These are phyloP conservation scores for Termitomyces sp. DNA, from an alignment of 1,284 basidiomycete species.

Conservation along the genomic window DNA sequence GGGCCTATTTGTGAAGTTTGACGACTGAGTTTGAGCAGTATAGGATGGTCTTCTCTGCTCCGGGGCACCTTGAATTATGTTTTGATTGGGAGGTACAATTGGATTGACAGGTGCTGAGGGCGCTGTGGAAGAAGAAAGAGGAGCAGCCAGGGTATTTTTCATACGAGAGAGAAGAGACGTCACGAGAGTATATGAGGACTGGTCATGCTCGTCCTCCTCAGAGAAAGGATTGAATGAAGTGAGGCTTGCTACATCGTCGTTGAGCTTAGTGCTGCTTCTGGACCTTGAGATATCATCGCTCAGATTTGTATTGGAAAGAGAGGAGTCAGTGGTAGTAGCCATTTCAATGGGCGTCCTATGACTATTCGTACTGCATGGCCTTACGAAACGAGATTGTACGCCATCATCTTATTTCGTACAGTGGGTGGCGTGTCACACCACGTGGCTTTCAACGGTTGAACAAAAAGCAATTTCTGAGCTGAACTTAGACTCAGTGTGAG, in stretches of 20 bases:
- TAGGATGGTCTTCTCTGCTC: slow-evolving; percentile 57
- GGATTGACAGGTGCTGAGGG: slow-evolving; percentile 29
- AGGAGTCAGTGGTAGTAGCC: slow-evolving; percentile 28
- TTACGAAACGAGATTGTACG: not conserved
- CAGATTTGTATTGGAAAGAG: slow-evolving; percentile 32
- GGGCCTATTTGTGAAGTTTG: slow-evolving; percentile 41
- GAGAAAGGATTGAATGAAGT: slow-evolving; percentile 84
- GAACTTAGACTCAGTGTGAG: too few species aligned
- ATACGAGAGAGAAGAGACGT: slow-evolving; percentile 72
- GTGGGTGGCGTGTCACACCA: slow-evolving; percentile 9
- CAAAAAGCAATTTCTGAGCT: too few species aligned
- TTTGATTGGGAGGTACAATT: slow-evolving; percentile 25
- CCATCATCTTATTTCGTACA: too few species aligned
- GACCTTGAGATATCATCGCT: slow-evolving; percentile 48
- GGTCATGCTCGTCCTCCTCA: slow-evolving; percentile 81
- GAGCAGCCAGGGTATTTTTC: slow-evolving; percentile 68
- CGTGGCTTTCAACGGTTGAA: slow-evolving; percentile 3
- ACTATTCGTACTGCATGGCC: not conserved
- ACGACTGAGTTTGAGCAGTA: slow-evolving; percentile 38
- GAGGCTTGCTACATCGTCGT: slow-evolving; percentile 64
- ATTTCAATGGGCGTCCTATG: slow-evolving; percentile 6
- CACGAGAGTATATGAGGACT: slow-evolving; percentile 75
- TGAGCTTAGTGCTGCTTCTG: slow-evolving; percentile 54
- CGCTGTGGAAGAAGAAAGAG: slow-evolving; percentile 49
- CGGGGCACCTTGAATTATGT: slow-evolving; percentile 22